A percentile compares a stretch with the other conserved stretches of the same genome.
phyloP scores from a whole-genome alignment of 1,284 basidiomycete genomes.

The Fomitopsis palustris region DNA sequence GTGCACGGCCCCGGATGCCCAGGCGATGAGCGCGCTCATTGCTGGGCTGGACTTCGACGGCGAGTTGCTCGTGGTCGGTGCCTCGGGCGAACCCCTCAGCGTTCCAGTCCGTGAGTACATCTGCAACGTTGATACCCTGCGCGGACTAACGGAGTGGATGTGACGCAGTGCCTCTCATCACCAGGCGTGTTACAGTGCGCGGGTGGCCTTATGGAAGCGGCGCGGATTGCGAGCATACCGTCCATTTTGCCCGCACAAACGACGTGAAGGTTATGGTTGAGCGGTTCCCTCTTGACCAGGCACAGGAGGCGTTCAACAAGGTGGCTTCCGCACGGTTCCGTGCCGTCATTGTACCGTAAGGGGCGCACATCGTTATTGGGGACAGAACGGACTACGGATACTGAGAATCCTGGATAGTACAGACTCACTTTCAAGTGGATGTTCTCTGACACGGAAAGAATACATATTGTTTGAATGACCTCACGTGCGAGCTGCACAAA shows the following conservation, averaged over 20 bases:
- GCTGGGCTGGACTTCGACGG: conserved; percentile 23
- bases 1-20: conserved; percentile 24
- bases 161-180: conserved; percentile 16
- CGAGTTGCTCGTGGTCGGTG: conserved; percentile 21
- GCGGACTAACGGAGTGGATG: neutral
- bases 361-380: no score
- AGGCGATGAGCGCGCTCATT: conserved; percentile 17
- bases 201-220: conserved; percentile 24
- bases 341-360: conserved; percentile 25
- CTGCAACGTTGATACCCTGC: neutral
- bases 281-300: conserved; percentile 24
- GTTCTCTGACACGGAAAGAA: no score
- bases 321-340: conserved; percentile 24
- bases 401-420: neutral
- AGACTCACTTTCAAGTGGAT: no score
- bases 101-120: conserved; percentile 12
- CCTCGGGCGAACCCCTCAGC: conserved; percentile 12
- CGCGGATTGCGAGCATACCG: conserved; percentile 22
- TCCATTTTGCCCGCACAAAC: conserved; percentile 17
- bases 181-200: conserved; percentile 20
- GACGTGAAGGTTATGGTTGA: conserved; percentile 23
- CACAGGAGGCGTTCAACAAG: conserved; percentile 22
- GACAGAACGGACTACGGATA: no score
- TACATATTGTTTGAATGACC: no score
- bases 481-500: no score